Evolutionary conservation across 176 grass and related monocot genomes (phyloP), one percentile per base, ranked within the genome.

Genomic region (Phoenix dactylifera): DNA sequence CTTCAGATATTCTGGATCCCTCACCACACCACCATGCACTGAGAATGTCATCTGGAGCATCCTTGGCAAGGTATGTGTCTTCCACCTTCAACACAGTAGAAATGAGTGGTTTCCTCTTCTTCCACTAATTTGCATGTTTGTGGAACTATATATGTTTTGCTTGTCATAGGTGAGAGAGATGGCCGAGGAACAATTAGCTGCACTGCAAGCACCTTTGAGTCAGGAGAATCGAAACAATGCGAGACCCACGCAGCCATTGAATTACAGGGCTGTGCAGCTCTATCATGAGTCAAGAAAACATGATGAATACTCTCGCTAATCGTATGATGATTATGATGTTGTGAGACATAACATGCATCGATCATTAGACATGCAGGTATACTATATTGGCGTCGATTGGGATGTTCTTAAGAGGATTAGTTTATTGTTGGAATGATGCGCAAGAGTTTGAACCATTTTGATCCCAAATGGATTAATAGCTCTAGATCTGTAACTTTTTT

Each of bases 1-100:
- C 50, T 86, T 76, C 59, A 78, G 86, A 87, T 95, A 89, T 55
- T 16, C 57, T 24, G 83, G 86, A 59, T 84, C 90, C 57, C 80
- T 95, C 14, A 76, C 64, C 51, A 63, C 74, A 22, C 90, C 90
- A 63, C 90, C 90, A 73, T 95, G 90, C 79, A 95, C 90, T 3
- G 90, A 95, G 56, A 84, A 79, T 62, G 81, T 95, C 28, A 76
- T 87, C 22, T 95, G 86, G 86, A 75, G 79, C 67, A 68, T 95
- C 50, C 64, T 89, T 60, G 64, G 16, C 25, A 79, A 84, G 83
- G 90, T 89, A 70, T 14, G 55, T 52, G 49, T 51, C 16, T 22
- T 4, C 16, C 30, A 70, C 52, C 29, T 70, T 49, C 14, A 44
- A 44, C 9, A 44, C 2, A 0, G 35, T 44, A 44, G 35, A 44